Conservation (phyloP, 225 moss, liverwort and hornwort species). For the Marchantia polymorpha region DNA sequence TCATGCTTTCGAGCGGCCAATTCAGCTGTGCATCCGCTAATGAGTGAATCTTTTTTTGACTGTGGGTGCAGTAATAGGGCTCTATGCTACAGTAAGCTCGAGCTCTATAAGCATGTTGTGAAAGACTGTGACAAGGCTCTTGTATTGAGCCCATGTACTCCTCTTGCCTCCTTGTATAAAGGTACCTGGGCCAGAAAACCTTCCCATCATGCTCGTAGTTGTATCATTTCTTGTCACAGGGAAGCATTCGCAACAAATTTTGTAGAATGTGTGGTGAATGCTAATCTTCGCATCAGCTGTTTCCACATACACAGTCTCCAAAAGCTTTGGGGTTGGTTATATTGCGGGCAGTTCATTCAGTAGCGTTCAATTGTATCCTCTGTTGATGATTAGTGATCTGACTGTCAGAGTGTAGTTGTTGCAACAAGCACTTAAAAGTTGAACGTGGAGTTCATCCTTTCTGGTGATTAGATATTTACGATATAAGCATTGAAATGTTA, state of each 20-base stretch:
- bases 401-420: no score
- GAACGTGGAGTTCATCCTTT: no score
- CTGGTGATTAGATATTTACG: no score
- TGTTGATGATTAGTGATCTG: no score
- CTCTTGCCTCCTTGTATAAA: conserved; percentile 80
- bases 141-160: conserved; percentile 48
- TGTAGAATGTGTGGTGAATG: not conserved
- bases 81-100: conserved; percentile 78
- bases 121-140: conserved; percentile 79
- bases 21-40: not conserved
- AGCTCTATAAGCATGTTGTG: conserved; percentile 77
- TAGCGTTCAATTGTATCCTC: not conserved
- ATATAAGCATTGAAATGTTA: no score
- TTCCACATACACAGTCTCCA: not conserved
- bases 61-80: conserved; percentile 65
- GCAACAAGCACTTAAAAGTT: no score
- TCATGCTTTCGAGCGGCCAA: no score
- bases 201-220: not conserved
- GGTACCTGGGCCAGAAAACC: conserved; percentile 34
- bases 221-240: not conserved
- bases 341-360: not conserved
- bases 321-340: not conserved
- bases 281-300: not conserved
- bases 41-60: not conserved
- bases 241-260: not conserved